Conservation (phyloP, 306 rosid species). For the Rosa lucieae region DNA sequence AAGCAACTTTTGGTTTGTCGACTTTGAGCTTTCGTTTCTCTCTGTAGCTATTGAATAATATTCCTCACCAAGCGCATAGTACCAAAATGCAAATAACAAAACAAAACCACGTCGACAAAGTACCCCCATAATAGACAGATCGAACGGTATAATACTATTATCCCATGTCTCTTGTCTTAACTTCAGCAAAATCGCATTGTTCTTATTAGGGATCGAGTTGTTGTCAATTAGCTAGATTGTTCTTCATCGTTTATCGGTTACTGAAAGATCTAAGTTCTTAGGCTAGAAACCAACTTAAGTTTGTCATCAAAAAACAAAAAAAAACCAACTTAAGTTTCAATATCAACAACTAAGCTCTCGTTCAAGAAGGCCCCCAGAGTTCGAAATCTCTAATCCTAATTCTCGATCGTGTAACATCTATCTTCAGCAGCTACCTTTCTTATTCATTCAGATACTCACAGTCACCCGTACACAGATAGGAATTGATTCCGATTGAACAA, state of each 20-base stretch:
- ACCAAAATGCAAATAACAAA: neutral
- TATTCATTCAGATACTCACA: neutral
- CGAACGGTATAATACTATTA: neutral
- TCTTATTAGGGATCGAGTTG: neutral
- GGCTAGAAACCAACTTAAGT: neutral
- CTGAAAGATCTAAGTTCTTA: too few species aligned
- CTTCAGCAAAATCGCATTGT: neutral
- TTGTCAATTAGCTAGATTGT: neutral
- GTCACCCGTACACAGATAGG: neutral
- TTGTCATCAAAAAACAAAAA: too few species aligned
- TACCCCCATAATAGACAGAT: neutral
- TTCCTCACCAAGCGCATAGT: neutral
- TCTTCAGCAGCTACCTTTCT: neutral
- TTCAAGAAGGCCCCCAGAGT: too few species aligned
- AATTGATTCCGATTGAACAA: neutral
- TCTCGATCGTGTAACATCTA: neutral
- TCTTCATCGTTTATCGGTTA: neutral
- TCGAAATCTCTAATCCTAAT: neutral
- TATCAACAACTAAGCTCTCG: neutral
- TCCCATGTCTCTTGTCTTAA: neutral
- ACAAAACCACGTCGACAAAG: neutral
- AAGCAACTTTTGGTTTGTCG: conserved; percentile 10
- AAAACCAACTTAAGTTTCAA: too few species aligned
- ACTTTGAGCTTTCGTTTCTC: conserved; percentile 5
- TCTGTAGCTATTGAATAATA: neutral